Evolutionary conservation across 805 yeast genomes (phyloP), one percentile per base, ranked within the genome.

Genomic region (Hanseniaspora nectarophila): DNA sequence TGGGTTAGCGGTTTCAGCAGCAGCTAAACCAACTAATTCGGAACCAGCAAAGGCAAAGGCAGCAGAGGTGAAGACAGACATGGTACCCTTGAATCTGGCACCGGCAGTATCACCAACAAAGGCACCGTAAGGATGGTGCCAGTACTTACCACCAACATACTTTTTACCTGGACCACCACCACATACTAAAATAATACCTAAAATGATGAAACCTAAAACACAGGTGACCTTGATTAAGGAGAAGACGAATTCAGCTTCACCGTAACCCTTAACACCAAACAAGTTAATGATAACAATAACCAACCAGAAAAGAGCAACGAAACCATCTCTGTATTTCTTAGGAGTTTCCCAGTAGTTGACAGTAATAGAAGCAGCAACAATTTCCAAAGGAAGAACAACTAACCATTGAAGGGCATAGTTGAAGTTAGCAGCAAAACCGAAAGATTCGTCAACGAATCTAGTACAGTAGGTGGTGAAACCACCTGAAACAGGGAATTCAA

Each of bases 371-470:
- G 80, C 78, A 23, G 79, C 76, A 54, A 74, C 73, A 53, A 76
- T 67, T 58, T 76, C 80, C 54, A 73, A 59, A 4, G 80, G 80
- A 32, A 76, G 60, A 26, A 73, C 70, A 33, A 75, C 73, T 24
- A 76, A 56, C 77, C 79, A 74, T 59, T 73, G 73, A 60, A 76
- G 65, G 55, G 72, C 73, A 58, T 76, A 76, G 60, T 74, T 77
- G 73, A 78, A 74, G 54, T 80, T 81, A 63, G 73, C 69, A 8
- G 83, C 81, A 60, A 77, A 80, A 29, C 82, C 85, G 70, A 77
- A 74, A 8, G 81, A 75, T 15, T 73, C 73, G 58, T 79, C 82
- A 51, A 80, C 66, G 58, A 80, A 78, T 56, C 76, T 67, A n/a
- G 79, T 68, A 10, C 80, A 74, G 62, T 75, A 80, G n/a, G 81